Conservation (phyloP, 345 rosid genomes). For the Conringia planisiliqua region DNA sequence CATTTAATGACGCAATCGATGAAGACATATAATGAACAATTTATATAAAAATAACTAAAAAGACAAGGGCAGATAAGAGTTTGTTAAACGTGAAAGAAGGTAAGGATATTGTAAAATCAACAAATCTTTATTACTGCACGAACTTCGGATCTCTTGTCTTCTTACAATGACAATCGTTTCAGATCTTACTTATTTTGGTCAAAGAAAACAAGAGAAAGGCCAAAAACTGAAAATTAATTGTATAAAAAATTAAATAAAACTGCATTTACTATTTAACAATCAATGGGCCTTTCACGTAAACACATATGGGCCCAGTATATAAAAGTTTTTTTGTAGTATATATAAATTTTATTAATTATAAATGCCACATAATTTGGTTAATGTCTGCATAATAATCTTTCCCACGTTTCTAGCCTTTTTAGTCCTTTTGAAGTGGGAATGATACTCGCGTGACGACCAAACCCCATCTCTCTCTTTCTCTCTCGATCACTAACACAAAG, state of each 20-base stretch:
- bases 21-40: neutral
- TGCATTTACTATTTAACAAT: neutral
- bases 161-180: neutral
- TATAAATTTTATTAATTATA: neutral
- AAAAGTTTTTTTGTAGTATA: neutral
- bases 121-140: neutral
- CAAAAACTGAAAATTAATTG: neutral
- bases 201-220: neutral
- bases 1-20: neutral
- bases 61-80: neutral
- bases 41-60: neutral
- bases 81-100: constrained; percentile 6
- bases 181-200: neutral
- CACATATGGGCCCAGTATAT: neutral
- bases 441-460: constrained; percentile 32
- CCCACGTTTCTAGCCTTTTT: constrained; percentile 11
- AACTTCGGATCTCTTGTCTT: neutral
- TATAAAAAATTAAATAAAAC: neutral
- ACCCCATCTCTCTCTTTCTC: constrained; percentile 16
- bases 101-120: neutral
- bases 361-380: neutral
- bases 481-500: constrained; percentile 10
- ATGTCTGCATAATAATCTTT: neutral
- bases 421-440: constrained; percentile 23
- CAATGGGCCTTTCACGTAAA: neutral